Evolutionary conservation across 257 asterid genomes (phyloP).

Genomic region (Paulownia fortunei): DNA sequence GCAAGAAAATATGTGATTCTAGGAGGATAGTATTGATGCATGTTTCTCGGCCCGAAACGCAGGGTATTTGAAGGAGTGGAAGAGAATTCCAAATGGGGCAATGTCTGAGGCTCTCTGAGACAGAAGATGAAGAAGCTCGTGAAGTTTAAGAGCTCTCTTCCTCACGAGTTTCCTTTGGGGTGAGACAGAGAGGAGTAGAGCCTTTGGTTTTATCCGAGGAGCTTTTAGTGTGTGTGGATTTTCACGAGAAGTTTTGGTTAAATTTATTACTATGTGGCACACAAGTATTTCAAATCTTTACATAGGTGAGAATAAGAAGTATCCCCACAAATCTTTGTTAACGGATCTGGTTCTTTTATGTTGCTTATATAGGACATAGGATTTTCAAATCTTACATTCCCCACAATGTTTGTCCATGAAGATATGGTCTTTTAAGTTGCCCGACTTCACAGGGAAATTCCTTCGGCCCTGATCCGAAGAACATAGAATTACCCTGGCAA

Average conservation of each 20-base stretch:
- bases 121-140: conserved; percentile 65
- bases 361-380: not conserved
- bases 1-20: conserved; percentile 2
- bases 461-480: not conserved
- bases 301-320: not conserved
- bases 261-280: conserved; percentile 30
- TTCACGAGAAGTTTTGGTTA: conserved; percentile 57
- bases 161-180: conserved; percentile 84
- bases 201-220: conserved; percentile 35
- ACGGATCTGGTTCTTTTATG: not conserved
- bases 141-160: conserved; percentile 76
- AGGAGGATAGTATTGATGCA: conserved; percentile 34
- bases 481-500: not conserved
- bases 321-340: conserved; percentile 11
- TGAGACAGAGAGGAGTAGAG: conserved; percentile 35
- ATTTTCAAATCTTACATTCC: not conserved
- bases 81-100: conserved; percentile 32
- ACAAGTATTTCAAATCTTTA: not conserved
- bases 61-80: conserved; percentile 73
- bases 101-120: conserved; percentile 39
- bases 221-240: conserved; percentile 32
- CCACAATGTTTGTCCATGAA: conserved; percentile 14
- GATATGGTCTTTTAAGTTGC: not conserved
- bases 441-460: conserved; percentile 16
- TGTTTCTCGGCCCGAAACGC: conserved; percentile 28